A percentile compares a stretch with the other conserved stretches of the same genome.
Evolutionary conservation across 2,329 filamentous ascomycete genomes (phyloP).

Genomic region (Helicocarpus griseus): DNA sequence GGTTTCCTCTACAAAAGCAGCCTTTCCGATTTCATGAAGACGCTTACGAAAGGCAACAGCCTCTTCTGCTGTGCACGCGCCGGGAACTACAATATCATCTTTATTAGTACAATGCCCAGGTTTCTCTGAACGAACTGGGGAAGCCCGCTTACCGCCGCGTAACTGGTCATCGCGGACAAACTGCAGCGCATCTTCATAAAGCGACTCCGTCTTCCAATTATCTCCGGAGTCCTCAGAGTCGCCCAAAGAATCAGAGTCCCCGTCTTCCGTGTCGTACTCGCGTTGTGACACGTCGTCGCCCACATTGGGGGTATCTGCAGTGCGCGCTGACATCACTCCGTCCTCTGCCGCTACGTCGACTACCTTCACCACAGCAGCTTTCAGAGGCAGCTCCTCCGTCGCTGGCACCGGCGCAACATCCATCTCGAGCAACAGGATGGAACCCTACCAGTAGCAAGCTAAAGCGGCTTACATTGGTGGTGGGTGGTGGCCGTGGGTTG

Average conservation of each 20-base stretch:
- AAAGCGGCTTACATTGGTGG: slow-evolving; percentile 23
- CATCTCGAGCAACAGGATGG: slow-evolving; percentile 26
- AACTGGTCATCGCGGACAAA: slow-evolving; percentile 46
- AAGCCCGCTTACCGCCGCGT: slow-evolving; percentile 22
- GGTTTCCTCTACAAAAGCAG: slow-evolving; percentile 64
- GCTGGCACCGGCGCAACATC: slow-evolving; percentile 28
- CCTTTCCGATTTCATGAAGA: slow-evolving; percentile 66
- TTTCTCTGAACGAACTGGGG: neutral
- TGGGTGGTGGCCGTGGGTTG: slow-evolving; percentile 13
- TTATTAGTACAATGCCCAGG: neutral
- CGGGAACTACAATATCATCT: slow-evolving; percentile 29
- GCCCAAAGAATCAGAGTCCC: slow-evolving; percentile 2
- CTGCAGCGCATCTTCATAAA: slow-evolving; percentile 55
- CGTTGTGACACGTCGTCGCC: slow-evolving; percentile 25
- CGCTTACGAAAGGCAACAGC: slow-evolving; percentile 58
- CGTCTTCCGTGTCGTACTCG: slow-evolving; percentile 21
- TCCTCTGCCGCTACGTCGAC: slow-evolving; percentile 21
- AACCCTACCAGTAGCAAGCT: slow-evolving; percentile 23
- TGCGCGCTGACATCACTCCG: slow-evolving; percentile 9
- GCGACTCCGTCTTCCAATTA: slow-evolving; percentile 30
- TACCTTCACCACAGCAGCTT: slow-evolving; percentile 28
- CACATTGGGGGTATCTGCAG: slow-evolving; percentile 19
- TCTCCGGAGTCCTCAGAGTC: slow-evolving; percentile 8
- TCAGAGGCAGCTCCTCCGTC: slow-evolving; percentile 24
- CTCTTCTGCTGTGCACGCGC: slow-evolving; percentile 58